phyloP scores from a whole-genome alignment of 768 basidiomycete genomes.

The Auricularia cornea region DNA sequence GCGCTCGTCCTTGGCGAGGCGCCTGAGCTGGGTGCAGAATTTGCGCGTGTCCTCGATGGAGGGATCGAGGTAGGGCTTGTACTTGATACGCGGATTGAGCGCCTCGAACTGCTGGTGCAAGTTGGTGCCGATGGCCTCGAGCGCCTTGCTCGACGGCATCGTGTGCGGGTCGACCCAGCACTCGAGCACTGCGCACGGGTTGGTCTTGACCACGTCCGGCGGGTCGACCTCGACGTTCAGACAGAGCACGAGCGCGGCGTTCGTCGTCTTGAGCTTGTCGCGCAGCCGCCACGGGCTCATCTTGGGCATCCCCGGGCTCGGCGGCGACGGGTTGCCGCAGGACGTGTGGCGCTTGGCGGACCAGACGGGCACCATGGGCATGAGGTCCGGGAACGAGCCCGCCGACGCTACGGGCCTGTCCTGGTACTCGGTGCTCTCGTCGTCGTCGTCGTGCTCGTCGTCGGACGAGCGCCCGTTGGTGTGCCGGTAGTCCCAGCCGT shows the following conservation, averaged over 20 bases:
- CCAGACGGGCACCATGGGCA: slow-evolving; percentile 12
- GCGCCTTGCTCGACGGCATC: slow-evolving; percentile 85
- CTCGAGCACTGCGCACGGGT: slow-evolving; percentile 89
- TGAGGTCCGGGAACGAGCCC: slow-evolving; percentile 12
- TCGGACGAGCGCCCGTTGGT: not conserved
- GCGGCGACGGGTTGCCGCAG: slow-evolving; percentile 75
- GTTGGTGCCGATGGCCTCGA: slow-evolving; percentile 89
- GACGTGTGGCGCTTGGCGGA: slow-evolving; percentile 72
- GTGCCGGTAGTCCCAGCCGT: not conserved
- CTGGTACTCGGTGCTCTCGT: not conserved
- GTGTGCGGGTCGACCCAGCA: slow-evolving; percentile 97
- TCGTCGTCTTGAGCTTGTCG: slow-evolving; percentile 83
- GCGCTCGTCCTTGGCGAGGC: slow-evolving; percentile 87
- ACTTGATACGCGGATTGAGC: slow-evolving; percentile 86
- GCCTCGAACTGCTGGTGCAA: slow-evolving; percentile 94
- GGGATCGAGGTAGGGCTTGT: slow-evolving; percentile 92
- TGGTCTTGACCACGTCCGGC: slow-evolving; percentile 94
- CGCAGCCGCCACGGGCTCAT: slow-evolving; percentile 75
- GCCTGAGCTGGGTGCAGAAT: slow-evolving; percentile 74
- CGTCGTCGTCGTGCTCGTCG: not conserved
- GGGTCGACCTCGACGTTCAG: slow-evolving; percentile 97
- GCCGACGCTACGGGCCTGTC: slow-evolving; percentile 3
- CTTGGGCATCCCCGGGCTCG: slow-evolving; percentile 55
- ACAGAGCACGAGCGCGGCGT: slow-evolving; percentile 83
- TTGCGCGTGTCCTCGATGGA: slow-evolving; percentile 88